Base-by-base conservation (phyloP, 148 eudicot genomes). In the Euryodendron excelsum region DNA sequence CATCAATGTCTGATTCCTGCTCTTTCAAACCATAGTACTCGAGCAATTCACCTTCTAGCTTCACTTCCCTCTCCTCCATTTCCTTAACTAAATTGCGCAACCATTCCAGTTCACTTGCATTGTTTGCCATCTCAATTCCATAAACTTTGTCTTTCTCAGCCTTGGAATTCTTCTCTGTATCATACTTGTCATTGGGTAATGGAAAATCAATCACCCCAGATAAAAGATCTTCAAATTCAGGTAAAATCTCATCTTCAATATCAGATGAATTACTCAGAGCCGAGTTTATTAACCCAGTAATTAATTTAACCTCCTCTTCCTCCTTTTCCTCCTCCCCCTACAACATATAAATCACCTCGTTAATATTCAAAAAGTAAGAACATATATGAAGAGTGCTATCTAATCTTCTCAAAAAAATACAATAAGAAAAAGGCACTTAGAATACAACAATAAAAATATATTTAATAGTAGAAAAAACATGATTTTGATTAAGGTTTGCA, bases 21-120 rank as follows among this genome's bases (percentile, higher is more conserved):
- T 96, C 99, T 82, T 92, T 96, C 80, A 96, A 80, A 30, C 99
- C 99, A 79, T 96, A 96, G 66, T 96, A 96, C 78, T 96, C 99
- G 0, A 96, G 90, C 81, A 96, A 79, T 84, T 96, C 99, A 0
- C 98, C 99, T 85, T 96, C 99, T 18, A 96, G 89, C 85, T 92
- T 92, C 88, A 93, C 98, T 85, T 96, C 99, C 81, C 99, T 87
- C 78, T 96, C 99, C 84, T 93, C 98, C 74, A 96, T 77, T 73
- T 96, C 99, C 84, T 85, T 86, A 2, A 96, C 98, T 30, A 96
- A 78, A 80, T 82, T 84, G 36, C 97, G 94, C 80, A 96, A 71
- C 14, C 91, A 64, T 76, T 91, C 99, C 77, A 96, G 74, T 77
- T 96, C 99, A 31, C 58, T 89, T 34, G 87, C 90, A 77, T 89